Base-by-base conservation (phyloP, 306 rosid species). In the Citrullus amarus region DNA sequence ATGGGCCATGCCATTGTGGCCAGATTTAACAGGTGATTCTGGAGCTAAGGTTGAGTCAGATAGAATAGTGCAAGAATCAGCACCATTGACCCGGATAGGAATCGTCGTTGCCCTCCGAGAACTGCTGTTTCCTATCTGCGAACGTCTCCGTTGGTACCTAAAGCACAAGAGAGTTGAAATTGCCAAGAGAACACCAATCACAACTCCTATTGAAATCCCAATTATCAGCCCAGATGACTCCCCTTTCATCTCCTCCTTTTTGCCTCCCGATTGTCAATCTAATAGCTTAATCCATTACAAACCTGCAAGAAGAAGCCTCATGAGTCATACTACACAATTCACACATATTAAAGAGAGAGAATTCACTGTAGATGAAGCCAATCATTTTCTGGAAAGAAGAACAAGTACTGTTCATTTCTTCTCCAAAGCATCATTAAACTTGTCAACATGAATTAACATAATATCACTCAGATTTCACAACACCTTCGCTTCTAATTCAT, bases 41-140 rank as follows among this genome's bases (percentile, higher is more conserved):
- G 97, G 98, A 78, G 91, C 99, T 56, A 89, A 56, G 22, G 99
- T 96, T 25, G 99, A 96, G 85, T 96, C 98, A 6, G 99, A 96
- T 58, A 91, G 72, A 22, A 91, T 84, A 22, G 84, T 87, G 77
- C 93, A 86, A 61, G 97, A 88, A 79, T 92, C 97, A n/a, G 86
- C 92, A 18, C 98, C 99, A 79, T 92, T 92, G 66, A 91, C 81
- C 2, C 99, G 97, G 44, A 96, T 96, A 9, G 99, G 97, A 79
- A 92, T 78, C 6, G 96, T 84, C 11, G 96, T 92, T 3, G 99
- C 93, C 77, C 97, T 86, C 86, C 96, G 78, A 28, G 98, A 92
- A 87, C 99, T 96, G 86, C 97, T 96, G 86, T 87, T 96, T 36
- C 98, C 99, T n/a, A 96, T 92, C 88, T 96, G 98, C 0, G 96